A percentile compares a stretch with the other conserved stretches of the same genome.
Conservation (phyloP, 169 alveolate species). For the Plasmodium knowlesi region DNA sequence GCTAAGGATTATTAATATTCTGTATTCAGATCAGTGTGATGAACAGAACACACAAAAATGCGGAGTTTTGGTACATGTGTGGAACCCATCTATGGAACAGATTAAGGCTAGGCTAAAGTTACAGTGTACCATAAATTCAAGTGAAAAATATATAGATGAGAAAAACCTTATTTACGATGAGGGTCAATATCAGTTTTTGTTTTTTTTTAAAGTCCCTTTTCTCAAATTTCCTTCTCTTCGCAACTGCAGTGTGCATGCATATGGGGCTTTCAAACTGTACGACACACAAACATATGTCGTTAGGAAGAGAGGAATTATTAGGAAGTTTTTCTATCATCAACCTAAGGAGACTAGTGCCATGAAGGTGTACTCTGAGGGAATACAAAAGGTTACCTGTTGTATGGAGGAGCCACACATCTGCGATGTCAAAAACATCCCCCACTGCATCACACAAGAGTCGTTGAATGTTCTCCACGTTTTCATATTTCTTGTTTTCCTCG, state of each 20-base stretch:
- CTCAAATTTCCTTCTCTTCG: neutral
- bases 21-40: constrained; percentile 35
- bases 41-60: constrained; percentile 1
- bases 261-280: constrained; percentile 65
- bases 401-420: constrained; percentile 24
- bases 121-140: constrained; percentile 3
- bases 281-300: constrained; percentile 34
- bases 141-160: constrained; percentile 34
- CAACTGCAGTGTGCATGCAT: constrained; percentile 51
- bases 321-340: constrained; percentile 15
- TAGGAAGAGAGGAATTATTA: constrained; percentile 5
- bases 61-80: constrained; percentile 37
- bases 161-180: constrained; percentile 40
- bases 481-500: neutral
- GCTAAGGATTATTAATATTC: constrained; percentile 22
- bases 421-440: constrained; percentile 22
- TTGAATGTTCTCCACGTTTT: constrained; percentile 7
- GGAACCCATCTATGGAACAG: constrained; percentile 62
- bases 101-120: constrained; percentile 43
- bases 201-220: constrained; percentile 53
- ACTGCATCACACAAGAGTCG: constrained; percentile 3
- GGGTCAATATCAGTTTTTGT: constrained; percentile 53
- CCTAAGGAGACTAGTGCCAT: constrained; percentile 20
- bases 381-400: constrained; percentile 34
- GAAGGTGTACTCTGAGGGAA: constrained; percentile 48